Conservation (phyloP, 345 rosid species). For the Populus euphratica region DNA sequence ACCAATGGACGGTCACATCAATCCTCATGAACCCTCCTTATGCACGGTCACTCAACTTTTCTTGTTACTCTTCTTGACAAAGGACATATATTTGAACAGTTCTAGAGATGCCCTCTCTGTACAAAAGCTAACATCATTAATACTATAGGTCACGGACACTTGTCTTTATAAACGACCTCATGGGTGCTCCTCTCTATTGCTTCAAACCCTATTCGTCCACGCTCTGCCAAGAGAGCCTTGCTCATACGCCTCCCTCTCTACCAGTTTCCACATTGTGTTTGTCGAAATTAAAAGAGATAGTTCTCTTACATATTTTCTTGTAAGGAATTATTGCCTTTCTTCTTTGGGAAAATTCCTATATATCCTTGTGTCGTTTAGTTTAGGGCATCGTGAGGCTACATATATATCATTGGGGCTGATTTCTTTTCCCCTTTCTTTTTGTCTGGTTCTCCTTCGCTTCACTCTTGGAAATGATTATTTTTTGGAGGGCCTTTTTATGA, state of each 20-base stretch:
- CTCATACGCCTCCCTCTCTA: conserved; percentile 24
- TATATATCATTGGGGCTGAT: not conserved
- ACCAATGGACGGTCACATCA: conserved; percentile 36
- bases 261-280: not conserved
- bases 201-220: conserved; percentile 26
- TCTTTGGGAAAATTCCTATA: conserved; percentile 22
- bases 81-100: conserved; percentile 14
- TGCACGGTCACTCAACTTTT: conserved; percentile 12
- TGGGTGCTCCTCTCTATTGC: not conserved
- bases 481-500: not conserved
- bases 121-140: conserved; percentile 23
- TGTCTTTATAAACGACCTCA: conserved; percentile 8
- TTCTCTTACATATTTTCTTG: not conserved
- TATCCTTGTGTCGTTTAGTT: too few species aligned
- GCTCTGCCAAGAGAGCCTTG: conserved; percentile 21
- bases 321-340: conserved; percentile 23
- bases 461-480: too few species aligned
- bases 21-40: not conserved
- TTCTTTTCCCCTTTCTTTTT: not conserved
- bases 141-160: not conserved
- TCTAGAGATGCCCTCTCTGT: conserved; percentile 15
- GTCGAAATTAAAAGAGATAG: not conserved
- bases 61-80: not conserved
- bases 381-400: not conserved
- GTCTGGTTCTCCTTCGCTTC: not conserved